Conservation (phyloP, 1,284 basidiomycete genomes). For the Xerocomus minutiporus region DNA sequence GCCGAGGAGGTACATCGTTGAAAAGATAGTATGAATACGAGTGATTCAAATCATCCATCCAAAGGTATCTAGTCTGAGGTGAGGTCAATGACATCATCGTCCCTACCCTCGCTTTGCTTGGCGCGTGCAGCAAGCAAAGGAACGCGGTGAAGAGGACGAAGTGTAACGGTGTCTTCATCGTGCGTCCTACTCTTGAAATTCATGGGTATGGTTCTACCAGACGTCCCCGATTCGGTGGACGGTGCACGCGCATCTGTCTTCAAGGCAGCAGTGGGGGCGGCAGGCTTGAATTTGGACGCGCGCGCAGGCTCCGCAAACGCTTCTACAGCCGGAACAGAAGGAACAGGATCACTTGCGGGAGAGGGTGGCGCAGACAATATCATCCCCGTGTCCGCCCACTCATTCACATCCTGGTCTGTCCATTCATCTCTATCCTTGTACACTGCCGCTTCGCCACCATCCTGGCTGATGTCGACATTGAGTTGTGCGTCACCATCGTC, state of each 20-base stretch:
- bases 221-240: not conserved
- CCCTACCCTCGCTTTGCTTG: slow-evolving; percentile 7
- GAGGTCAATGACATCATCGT: slow-evolving; percentile 37
- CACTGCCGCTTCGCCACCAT: not conserved
- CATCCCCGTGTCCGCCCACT: slow-evolving; percentile 23
- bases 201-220: not conserved
- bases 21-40: not conserved
- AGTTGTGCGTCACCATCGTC: slow-evolving; percentile 8
- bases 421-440: not conserved
- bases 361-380: slow-evolving; percentile 27
- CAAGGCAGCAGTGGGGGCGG: not conserved
- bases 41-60: not conserved
- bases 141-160: not conserved
- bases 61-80: slow-evolving; percentile 29
- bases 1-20: no score
- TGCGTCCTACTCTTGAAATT: not conserved
- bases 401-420: slow-evolving; percentile 10
- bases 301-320: slow-evolving; percentile 1
- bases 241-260: not conserved
- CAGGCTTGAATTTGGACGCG: slow-evolving; percentile 24
- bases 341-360: not conserved
- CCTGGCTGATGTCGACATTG: not conserved
- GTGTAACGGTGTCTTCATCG: not conserved
- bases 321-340: not conserved
- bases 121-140: slow-evolving; percentile 29